Evolutionary conservation across 139 green algal species (phyloP), one percentile per base, ranked within the genome.

Genomic region (Micractinium conductrix): DNA sequence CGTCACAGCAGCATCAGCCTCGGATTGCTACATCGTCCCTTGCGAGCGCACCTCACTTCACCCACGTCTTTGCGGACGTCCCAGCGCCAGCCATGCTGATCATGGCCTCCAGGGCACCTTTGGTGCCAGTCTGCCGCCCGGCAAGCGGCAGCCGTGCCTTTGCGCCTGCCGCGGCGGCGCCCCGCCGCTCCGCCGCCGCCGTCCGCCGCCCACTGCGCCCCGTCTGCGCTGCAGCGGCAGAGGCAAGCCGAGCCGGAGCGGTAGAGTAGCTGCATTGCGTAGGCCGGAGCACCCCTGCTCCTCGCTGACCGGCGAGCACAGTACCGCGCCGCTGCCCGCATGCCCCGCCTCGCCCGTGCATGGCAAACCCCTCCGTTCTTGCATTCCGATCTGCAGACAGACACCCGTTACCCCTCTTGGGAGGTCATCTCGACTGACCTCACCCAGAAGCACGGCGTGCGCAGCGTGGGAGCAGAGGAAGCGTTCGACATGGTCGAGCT

Each of bases 401-500:
- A 80, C 17, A 48, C 40, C 69, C 72, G 76, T 50, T 88, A 85
- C 75, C 84, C 84, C 8, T 9, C 42, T 2, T 88, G 84, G 84
- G 73, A 84, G 21, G 16, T n/a, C 35, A 88, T 88, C 26, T 71
- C 40, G 37, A 53, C 70, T 14, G 44, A 86, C 44, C 45, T 86
- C 30, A n/a, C 42, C 70, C 12, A 40, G 26, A 78, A 78, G 55
- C 33, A 84, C 7, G 58, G 74, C 0, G 7, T 88, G 16, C 69
- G 73, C n/a, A 83, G 43, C 60, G 35, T 92, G 9, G 40, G 24
- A 2, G 50, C 86, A 3, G 44, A 82, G 30, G 74, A 91, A 43
- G 89, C 88, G 12, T 70, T 82, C 43, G 62, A 82, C 38, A 82
- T 86, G 70, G 65, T 89, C 6, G 53, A 87, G 30, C 63, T 72